These are phyloP conservation scores for Tuber brumale DNA, from an alignment of 495 filamentous ascomycete species.

Conservation along the genomic window DNA sequence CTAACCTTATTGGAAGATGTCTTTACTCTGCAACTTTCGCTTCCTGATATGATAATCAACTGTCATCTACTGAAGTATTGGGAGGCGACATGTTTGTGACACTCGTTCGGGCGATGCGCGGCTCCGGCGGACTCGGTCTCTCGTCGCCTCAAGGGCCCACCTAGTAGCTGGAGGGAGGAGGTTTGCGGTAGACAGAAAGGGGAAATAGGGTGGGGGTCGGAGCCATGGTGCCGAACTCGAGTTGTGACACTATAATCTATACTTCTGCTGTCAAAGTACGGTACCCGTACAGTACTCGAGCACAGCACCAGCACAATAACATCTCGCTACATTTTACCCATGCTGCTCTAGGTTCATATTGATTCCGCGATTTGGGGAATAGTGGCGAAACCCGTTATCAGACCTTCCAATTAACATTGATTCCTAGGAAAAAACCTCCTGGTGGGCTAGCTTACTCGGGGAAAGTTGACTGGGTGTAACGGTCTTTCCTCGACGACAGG, in stretches of 20 bases:
- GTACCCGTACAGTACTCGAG: background rate
- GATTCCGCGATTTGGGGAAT: background rate
- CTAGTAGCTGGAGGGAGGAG: background rate
- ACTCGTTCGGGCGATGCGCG: background rate
- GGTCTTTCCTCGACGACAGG: background rate
- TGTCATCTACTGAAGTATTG: background rate
- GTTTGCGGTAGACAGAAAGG: background rate
- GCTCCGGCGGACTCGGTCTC: background rate
- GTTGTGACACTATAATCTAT: background rate
- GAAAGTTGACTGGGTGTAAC: background rate
- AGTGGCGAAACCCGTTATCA: background rate
- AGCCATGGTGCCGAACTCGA: background rate
- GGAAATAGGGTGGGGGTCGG: background rate
- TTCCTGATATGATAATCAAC: background rate
- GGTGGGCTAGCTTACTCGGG: background rate
- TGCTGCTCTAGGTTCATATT: background rate
- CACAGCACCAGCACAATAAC: background rate
- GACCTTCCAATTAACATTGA: background rate
- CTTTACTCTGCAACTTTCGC: background rate
- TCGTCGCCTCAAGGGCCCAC: background rate
- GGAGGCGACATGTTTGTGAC: background rate
- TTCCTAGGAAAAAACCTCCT: background rate
- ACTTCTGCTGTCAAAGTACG: background rate
- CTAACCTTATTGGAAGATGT: too few relatives aligned
- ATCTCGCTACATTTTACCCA: background rate